These are phyloP conservation scores for Talaromyces verruculosus DNA, from an alignment of 2,329 filamentous ascomycete species.

Conservation along the genomic window DNA sequence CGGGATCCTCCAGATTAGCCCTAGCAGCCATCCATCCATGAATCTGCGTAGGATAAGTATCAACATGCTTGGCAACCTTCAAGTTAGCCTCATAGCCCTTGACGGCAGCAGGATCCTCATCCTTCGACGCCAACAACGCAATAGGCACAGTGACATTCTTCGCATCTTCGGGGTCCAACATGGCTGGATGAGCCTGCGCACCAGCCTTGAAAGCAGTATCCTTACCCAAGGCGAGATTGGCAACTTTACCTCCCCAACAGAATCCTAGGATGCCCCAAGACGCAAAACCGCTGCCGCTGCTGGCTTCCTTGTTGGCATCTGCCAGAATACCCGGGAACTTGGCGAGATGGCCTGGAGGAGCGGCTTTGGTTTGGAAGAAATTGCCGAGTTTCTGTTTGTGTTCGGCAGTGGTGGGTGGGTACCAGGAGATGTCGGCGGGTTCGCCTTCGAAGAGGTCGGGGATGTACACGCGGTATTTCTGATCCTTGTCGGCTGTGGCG, in stretches of 20 bases:
- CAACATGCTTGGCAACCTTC: slow-evolving; percentile 42
- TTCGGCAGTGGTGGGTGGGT: slow-evolving; percentile 60
- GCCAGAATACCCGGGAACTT: slow-evolving; percentile 57
- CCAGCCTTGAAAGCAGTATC: slow-evolving; percentile 58
- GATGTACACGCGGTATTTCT: slow-evolving; percentile 81
- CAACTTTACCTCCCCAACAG: slow-evolving; percentile 63
- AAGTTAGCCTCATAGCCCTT: slow-evolving; percentile 42
- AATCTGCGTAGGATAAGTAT: slow-evolving; percentile 46
- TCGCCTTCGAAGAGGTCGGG: slow-evolving; percentile 86
- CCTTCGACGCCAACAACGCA: slow-evolving; percentile 57
- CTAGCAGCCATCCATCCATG: slow-evolving; percentile 52
- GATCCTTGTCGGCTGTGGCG: slow-evolving; percentile 61
- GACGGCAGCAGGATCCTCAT: slow-evolving; percentile 55
- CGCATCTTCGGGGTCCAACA: slow-evolving; percentile 61
- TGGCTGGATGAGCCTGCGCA: slow-evolving; percentile 58
- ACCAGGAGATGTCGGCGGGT: slow-evolving; percentile 63
- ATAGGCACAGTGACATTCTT: slow-evolving; percentile 57
- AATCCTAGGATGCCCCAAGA: slow-evolving; percentile 60
- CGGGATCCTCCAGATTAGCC: slow-evolving; percentile 40
- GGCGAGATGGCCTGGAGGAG: slow-evolving; percentile 58
- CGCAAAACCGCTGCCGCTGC: slow-evolving; percentile 38
- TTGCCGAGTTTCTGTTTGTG: slow-evolving; percentile 60
- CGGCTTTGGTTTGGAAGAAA: slow-evolving; percentile 59
- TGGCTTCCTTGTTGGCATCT: slow-evolving; percentile 52
- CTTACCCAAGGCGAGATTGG: slow-evolving; percentile 53